phyloP scores from a whole-genome alignment of 768 basidiomycete genomes.

The Lactifluus hygrophoroides region DNA sequence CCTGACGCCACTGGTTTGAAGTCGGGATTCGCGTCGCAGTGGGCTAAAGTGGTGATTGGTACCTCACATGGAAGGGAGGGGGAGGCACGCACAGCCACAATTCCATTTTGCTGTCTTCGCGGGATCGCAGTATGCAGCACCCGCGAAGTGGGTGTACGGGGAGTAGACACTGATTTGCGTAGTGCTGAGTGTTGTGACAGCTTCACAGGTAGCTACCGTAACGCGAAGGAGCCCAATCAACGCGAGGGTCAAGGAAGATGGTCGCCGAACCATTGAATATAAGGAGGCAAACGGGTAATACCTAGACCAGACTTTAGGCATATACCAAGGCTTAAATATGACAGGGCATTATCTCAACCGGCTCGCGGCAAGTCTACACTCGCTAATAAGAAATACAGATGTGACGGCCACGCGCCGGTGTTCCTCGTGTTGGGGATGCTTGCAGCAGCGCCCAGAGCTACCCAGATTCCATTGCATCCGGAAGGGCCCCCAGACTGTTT shows the following conservation, averaged over 20 bases:
- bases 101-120: slow-evolving; percentile 24
- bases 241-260: neutral
- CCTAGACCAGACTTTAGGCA: neutral
- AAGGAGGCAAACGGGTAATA: too few species aligned
- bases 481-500: too few species aligned
- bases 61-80: neutral
- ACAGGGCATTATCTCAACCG: too few species aligned
- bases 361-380: too few species aligned
- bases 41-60: slow-evolving; percentile 24
- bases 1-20: slow-evolving; percentile 43
- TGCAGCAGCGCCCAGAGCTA: too few species aligned
- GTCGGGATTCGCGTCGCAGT: slow-evolving; percentile 39
- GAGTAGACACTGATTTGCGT: slow-evolving; percentile 25
- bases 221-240: neutral
- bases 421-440: too few species aligned
- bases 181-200: slow-evolving; percentile 21
- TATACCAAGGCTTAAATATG: neutral
- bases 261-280: neutral
- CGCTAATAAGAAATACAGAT: too few species aligned
- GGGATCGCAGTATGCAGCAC: slow-evolving; percentile 28
- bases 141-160: slow-evolving; percentile 28
- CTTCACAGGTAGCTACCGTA: slow-evolving; percentile 2
- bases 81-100: slow-evolving; percentile 24
- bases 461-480: too few species aligned
- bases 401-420: too few species aligned